Conservation (phyloP, 305 asterid genomes). For the Fraxinus dipetala region DNA sequence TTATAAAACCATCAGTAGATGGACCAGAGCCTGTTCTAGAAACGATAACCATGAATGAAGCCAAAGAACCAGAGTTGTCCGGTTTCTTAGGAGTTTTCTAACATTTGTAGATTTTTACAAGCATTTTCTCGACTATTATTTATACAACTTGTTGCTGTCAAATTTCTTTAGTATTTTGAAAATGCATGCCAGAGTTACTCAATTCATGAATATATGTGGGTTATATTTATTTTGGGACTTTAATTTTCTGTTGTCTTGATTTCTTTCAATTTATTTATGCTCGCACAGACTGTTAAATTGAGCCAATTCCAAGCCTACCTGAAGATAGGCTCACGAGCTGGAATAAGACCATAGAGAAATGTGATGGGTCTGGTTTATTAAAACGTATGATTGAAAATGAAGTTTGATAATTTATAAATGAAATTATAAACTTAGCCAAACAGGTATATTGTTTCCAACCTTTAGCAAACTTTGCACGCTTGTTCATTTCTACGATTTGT, state of each 20-base stretch:
- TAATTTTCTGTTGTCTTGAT: neutral
- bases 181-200: neutral
- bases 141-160: neutral
- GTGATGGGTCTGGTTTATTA: neutral
- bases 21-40: neutral
- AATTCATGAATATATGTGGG: neutral
- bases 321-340: neutral
- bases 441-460: neutral
- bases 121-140: neutral
- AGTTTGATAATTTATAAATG: neutral
- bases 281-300: neutral
- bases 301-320: neutral
- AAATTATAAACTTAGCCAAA: neutral
- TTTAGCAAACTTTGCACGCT: neutral
- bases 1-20: constrained; percentile 57
- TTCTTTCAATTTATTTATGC: neutral
- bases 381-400: neutral
- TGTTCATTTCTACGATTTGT: neutral
- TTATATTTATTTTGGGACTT: neutral
- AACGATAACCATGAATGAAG: neutral
- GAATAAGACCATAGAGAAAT: neutral
- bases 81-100: neutral
- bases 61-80: neutral
- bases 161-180: neutral
- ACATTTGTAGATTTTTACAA: neutral